Percentiles rank a stretch among this genome's conserved stretches.
Conservation (phyloP, 331 rosid genomes). For the Prunus yedoensis region DNA sequence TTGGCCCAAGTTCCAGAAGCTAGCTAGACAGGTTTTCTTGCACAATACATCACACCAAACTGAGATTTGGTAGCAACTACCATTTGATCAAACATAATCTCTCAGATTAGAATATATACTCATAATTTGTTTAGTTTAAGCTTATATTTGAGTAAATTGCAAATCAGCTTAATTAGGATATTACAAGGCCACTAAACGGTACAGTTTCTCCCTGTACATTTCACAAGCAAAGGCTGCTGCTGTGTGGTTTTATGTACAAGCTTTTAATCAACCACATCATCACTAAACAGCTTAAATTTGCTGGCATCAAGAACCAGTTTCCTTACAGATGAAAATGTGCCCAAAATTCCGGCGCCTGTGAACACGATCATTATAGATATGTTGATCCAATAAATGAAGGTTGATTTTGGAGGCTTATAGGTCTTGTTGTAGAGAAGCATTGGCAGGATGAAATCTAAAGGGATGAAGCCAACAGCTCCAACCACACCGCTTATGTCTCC, state of each 20-base stretch:
- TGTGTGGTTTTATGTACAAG: neutral
- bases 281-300: conserved; percentile 64
- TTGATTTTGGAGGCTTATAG: conserved; percentile 59
- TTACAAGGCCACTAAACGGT: neutral
- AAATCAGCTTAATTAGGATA: neutral
- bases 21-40: too few relatives aligned
- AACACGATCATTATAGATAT: conserved; percentile 59
- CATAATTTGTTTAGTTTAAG: too few relatives aligned
- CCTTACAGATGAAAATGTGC: conserved; percentile 75
- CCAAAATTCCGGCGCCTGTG: conserved; percentile 67
- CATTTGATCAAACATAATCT: too few relatives aligned
- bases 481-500: conserved; percentile 84
- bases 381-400: conserved; percentile 65
- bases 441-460: conserved; percentile 84
- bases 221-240: conserved; percentile 1
- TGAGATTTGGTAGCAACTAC: too few relatives aligned
- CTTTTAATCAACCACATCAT: conserved; percentile 52
- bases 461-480: conserved; percentile 87
- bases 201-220: neutral
- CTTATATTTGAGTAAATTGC: too few relatives aligned
- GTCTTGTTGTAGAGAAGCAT: conserved; percentile 85
- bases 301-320: conserved; percentile 72
- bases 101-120: neutral
- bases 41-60: too few relatives aligned
- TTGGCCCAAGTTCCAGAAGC: too few relatives aligned